phyloP scores from a whole-genome alignment of 768 basidiomycete genomes.

The Gymnopilus dilepis region DNA sequence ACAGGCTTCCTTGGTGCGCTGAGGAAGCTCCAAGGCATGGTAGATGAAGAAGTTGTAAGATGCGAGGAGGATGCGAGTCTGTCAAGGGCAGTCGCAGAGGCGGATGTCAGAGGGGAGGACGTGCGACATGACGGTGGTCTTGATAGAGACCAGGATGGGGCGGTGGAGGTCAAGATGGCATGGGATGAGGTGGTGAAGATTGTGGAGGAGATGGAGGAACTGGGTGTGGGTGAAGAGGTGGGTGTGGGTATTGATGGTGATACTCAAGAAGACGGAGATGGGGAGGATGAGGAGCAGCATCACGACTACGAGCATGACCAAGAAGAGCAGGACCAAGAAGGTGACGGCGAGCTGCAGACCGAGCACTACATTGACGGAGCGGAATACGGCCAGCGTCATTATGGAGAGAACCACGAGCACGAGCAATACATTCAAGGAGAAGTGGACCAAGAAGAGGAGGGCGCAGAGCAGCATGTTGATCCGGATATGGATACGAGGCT shows the following conservation, averaged over 20 bases:
- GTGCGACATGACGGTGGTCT: background rate
- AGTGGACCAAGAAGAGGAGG: no score
- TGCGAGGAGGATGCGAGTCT: conserved; percentile 2
- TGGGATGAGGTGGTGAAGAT: background rate
- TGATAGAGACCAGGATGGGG: no score
- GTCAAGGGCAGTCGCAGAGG: background rate
- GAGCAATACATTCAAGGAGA: no score
- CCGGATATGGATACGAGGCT: background rate
- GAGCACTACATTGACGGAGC: no score
- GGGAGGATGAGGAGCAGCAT: background rate
- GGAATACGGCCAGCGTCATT: no score
- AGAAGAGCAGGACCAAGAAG: no score
- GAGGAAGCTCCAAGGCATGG: background rate
- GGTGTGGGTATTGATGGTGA: background rate
- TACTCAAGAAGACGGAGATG: no score
- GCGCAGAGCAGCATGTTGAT: background rate
- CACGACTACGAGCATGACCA: no score
- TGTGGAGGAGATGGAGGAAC: background rate
- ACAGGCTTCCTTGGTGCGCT: background rate
- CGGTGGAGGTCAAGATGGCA: background rate
- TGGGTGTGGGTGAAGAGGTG: background rate
- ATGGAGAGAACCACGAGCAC: no score
- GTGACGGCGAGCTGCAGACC: no score
- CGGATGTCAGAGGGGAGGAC: background rate
- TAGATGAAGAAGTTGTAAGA: conserved; percentile 1